These are phyloP conservation scores for Wallacemonas collosoma DNA, from an alignment of 208 protist genomes.

Conservation along the genomic window DNA sequence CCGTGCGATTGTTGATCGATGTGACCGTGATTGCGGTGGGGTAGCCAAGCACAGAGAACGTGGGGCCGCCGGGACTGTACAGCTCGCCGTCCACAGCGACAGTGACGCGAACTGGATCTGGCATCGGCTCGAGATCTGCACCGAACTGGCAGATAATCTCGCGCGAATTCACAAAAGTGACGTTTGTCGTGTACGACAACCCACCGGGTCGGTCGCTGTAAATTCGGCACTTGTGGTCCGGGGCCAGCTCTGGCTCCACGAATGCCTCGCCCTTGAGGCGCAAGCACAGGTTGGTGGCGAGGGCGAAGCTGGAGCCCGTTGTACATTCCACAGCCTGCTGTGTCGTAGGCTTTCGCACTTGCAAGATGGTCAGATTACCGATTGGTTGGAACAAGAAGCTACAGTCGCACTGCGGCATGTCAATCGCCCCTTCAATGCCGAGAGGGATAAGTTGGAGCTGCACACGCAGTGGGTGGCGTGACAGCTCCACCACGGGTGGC, in stretches of 20 bases:
- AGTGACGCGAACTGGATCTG: constrained; percentile 6
- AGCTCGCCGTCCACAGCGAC: constrained; percentile 22
- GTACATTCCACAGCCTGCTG: not conserved
- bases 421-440: not conserved
- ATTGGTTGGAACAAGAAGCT: constrained; percentile 14
- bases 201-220: not conserved
- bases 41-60: constrained; percentile 14
- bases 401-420: constrained; percentile 11
- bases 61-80: not conserved
- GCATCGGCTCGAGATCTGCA: not conserved
- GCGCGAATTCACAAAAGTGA: constrained; percentile 4
- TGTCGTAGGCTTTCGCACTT: not conserved
- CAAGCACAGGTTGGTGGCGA: not conserved
- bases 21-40: not conserved
- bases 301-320: not conserved
- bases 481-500: constrained; percentile 11
- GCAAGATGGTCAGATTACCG: constrained; percentile 11
- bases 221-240: constrained; percentile 9
- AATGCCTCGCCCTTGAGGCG: constrained; percentile 1
- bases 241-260: not conserved
- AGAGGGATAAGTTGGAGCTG: constrained; percentile 8
- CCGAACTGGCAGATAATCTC: constrained; percentile 23
- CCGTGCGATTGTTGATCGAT: not conserved
- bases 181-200: not conserved
- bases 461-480: not conserved